Evolutionary conservation across 1,284 basidiomycete genomes (phyloP), one percentile per base, ranked within the genome.

Genomic region (Cryptococcus jaspeensis): DNA sequence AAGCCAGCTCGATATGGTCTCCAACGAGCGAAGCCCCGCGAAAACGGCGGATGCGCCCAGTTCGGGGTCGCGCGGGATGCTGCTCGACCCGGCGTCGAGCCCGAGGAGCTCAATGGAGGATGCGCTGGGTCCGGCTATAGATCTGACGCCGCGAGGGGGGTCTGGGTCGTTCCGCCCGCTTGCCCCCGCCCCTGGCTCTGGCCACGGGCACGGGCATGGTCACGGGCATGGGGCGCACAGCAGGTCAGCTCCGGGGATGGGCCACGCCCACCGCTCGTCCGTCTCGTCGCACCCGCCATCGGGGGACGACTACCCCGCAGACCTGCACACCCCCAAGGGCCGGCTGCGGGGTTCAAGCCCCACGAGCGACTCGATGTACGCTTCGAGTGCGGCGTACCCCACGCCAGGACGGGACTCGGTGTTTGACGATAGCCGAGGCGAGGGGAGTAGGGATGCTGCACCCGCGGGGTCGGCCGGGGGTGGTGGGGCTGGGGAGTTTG

Each of bases 111-210:
- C 61, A 3, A 44, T 48, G 12, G 49, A 53, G 41, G 45, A 39
- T 0, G 58, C 64, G 0, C 59, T 74, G 2, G 74, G 67, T 13
- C 71, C 71, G 3, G 70, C 72, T 2, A 70, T 74, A 49, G 66
- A 71, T 38, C 60, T 73, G 2, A 58, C 63, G 23, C 38, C 59
- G 11, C 45, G 43, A 22, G 28, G 28, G 28, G 28, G 28, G n/a
- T n/a, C n/a, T 9, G 28, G 28, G 28, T 32, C 28, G 28, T 9
- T 32, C 28, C 28, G 28, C 28, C 28, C 28, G 28, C 28, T 32
- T 35, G 22, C 11, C 16, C 25, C 32, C 16, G 36, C n/a, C 5
- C n/a, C 40, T 13, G n/a, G 40, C 5, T 7, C 16, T 22, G 5
- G 18, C 18, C 22, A 44, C 18, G 28, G 28, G 28, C 9, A 32